phyloP scores from a whole-genome alignment of 2,329 filamentous ascomycete genomes.

The Aspergillus flavus region DNA sequence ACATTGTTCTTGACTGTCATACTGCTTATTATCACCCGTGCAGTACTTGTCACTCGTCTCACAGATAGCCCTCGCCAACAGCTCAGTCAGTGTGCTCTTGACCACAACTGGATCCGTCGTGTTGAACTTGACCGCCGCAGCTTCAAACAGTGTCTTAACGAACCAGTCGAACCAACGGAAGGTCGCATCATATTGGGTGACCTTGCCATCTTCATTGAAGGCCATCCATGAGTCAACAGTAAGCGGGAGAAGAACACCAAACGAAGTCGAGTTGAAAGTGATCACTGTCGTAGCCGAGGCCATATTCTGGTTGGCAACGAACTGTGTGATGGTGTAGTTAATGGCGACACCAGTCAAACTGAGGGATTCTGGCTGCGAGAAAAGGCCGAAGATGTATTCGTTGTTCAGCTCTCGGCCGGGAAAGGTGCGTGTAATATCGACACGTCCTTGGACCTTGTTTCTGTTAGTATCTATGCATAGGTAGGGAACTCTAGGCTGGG shows the following conservation, averaged over 20 bases:
- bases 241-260: slow-evolving; percentile 23
- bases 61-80: slow-evolving; percentile 26
- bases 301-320: slow-evolving; percentile 25
- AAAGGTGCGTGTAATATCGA: slow-evolving; percentile 31
- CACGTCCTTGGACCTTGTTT: slow-evolving; percentile 28
- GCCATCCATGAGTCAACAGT: slow-evolving; percentile 32
- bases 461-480: background rate
- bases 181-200: slow-evolving; percentile 27
- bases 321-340: slow-evolving; percentile 29
- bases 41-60: slow-evolving; percentile 25
- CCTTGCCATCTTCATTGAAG: slow-evolving; percentile 25
- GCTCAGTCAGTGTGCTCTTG: background rate
- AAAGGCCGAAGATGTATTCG: slow-evolving; percentile 33
- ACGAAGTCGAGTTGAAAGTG: slow-evolving; percentile 28
- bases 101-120: slow-evolving; percentile 12
- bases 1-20: slow-evolving; percentile 19
- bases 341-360: slow-evolving; percentile 27
- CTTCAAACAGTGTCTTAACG: slow-evolving; percentile 21
- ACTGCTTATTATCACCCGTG: slow-evolving; percentile 24
- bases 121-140: slow-evolving; percentile 21
- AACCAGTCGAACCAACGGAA: slow-evolving; percentile 32
- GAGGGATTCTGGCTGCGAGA: slow-evolving; percentile 22
- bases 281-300: slow-evolving; percentile 25
- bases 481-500: too few relatives aligned
- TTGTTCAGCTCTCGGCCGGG: slow-evolving; percentile 29